Evolutionary conservation across 306 rosid species (phyloP), one percentile per base, ranked within the genome.

Genomic region (Styphnolobium japonicum): DNA sequence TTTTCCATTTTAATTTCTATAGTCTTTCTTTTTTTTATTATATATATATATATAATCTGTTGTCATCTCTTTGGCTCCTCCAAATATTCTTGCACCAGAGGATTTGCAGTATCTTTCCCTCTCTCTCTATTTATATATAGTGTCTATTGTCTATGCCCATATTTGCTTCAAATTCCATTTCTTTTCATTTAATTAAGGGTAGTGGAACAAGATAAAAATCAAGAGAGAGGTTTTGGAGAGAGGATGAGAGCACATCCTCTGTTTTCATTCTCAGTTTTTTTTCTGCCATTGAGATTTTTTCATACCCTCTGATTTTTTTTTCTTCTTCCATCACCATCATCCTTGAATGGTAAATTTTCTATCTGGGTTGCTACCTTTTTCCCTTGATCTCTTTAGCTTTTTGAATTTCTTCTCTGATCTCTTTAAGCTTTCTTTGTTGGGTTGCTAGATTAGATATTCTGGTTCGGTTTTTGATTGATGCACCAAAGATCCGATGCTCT

Each of bases 31-130:
- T 27, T 19, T 51, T 2, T 66, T 69, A 70, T 71, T 58, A 79
- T 60, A 87, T 23, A n/a, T n/a, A n/a, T n/a, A n/a, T n/a, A n/a
- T 52, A 85, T 68, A 87, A 79, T 80, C 69, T 82, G 77, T 82
- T 83, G 88, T 85, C 82, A 85, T 82, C 67, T 62, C 83, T 84
- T 84, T 86, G 80, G 77, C 90, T 88, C 90, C 93, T 91, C 88
- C 89, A 86, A 89, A 91, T 93, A 88, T 93, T 88, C 93, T 88
- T 89, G 84, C 86, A 86, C 87, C 94, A 77, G 92, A 83, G 86
- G 88, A 81, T 91, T 90, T 88, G 87, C 89, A 77, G 74, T 84
- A 90, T 81, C 83, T 88, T 80, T 76, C 65, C 45, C 6, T 63
- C 46, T 79, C 69, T 82, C 43, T 62, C 73, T 80, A 70, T 22